A percentile compares a stretch with the other conserved stretches of the same genome.
Conservation (phyloP, 352 stramenopile genomes). For the Phytopythium aichiense region DNA sequence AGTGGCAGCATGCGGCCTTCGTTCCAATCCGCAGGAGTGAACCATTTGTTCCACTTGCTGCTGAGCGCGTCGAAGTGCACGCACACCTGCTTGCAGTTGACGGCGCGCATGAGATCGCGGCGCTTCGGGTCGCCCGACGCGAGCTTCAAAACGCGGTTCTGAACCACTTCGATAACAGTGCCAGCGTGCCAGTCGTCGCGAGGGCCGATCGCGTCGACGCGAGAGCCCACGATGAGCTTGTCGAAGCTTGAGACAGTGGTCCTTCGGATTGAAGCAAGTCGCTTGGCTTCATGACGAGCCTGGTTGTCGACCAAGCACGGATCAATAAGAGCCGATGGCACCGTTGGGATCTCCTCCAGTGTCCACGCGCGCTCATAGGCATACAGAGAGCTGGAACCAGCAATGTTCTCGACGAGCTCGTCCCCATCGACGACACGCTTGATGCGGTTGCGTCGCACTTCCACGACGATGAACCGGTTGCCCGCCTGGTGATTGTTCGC, state of each 20-base stretch:
- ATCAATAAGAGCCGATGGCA: constrained; percentile 22
- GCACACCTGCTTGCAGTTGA: constrained; percentile 23
- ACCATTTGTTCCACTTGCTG: constrained; percentile 76
- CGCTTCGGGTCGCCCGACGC: background rate
- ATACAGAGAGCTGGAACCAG: constrained; percentile 40
- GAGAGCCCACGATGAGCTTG: constrained; percentile 49
- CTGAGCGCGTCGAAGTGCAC: constrained; percentile 75
- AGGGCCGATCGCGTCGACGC: constrained; percentile 48
- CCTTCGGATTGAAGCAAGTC: background rate
- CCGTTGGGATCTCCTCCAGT: constrained; percentile 43
- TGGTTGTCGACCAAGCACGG: background rate
- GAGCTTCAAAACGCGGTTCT: constrained; percentile 9
- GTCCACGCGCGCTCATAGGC: constrained; percentile 72
- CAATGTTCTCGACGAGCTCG: constrained; percentile 50
- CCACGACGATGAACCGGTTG: constrained; percentile 64
- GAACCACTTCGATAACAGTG: constrained; percentile 47
- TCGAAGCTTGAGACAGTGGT: constrained; percentile 25
- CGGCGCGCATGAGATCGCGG: constrained; percentile 6
- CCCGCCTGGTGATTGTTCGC: constrained; percentile 23
- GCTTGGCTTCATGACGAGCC: background rate
- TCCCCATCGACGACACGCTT: constrained; percentile 63
- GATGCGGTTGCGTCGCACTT: constrained; percentile 67
- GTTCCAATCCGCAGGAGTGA: constrained; percentile 47
- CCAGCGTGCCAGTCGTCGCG: constrained; percentile 60
- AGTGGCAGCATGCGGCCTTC: constrained; percentile 44